Conservation (phyloP, 2,329 filamentous ascomycete genomes). For the Parastagonospora avenae region DNA sequence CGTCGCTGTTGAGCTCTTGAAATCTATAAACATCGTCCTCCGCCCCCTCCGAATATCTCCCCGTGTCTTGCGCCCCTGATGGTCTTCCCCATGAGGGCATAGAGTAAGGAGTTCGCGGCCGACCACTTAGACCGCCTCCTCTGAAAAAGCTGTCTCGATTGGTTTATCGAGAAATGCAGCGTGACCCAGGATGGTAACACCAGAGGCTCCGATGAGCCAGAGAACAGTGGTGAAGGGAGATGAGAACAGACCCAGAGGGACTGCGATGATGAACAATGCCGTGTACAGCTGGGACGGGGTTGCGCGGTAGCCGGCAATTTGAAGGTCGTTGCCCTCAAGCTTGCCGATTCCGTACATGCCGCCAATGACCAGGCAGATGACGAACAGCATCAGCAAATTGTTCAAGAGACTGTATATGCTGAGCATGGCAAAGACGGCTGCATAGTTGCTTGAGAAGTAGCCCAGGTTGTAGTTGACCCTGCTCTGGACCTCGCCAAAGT, state of each 20-base stretch:
- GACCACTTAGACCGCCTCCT: conserved; percentile 99
- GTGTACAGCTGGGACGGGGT: conserved; percentile 96
- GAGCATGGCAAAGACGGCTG: conserved; percentile 89
- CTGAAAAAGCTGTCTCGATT: conserved; percentile 99
- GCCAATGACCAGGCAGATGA: conserved; percentile 83
- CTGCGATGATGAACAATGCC: conserved; percentile 77
- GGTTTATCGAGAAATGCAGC: conserved; percentile 97
- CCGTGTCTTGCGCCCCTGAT: conserved; percentile 69
- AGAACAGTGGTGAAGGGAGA: conserved; percentile 84
- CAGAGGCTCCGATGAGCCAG: conserved; percentile 95
- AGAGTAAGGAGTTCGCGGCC: conserved; percentile 94
- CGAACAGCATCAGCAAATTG: conserved; percentile 85
- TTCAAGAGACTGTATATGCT: conserved; percentile 93
- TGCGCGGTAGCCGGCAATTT: conserved; percentile 80
- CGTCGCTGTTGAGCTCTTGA: conserved; percentile 67
- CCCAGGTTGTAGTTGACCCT: conserved; percentile 96
- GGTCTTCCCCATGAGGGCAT: conserved; percentile 99
- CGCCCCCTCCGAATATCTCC: conserved; percentile 56
- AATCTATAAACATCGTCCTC: conserved; percentile 57
- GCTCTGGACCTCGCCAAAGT: conserved; percentile 88
- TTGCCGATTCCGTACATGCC: conserved; percentile 93
- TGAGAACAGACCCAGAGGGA: conserved; percentile 83
- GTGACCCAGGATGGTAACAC: conserved; percentile 92
- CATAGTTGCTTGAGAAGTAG: conserved; percentile 99
- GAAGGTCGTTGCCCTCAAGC: conserved; percentile 85